Conservation (phyloP, 148 eudicot genomes). For the Fallopia convolvulus region DNA sequence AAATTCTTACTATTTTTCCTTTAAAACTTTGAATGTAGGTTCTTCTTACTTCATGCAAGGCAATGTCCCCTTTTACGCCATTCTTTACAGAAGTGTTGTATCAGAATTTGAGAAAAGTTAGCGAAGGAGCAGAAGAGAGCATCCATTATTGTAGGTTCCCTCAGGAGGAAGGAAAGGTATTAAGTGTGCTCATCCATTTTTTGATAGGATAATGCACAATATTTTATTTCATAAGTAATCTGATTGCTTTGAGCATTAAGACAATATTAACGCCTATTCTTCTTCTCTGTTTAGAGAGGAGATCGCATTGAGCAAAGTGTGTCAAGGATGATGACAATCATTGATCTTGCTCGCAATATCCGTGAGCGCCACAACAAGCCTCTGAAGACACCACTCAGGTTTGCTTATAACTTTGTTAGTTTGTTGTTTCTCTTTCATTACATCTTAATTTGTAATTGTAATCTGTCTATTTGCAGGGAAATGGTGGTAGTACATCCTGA, state of each 20-base stretch:
- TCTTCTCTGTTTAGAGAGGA: constrained; percentile 42
- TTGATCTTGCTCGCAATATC: constrained; percentile 88
- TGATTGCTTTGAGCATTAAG: not conserved
- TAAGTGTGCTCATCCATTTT: not conserved
- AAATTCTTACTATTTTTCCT: not conserved
- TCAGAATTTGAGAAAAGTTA: constrained; percentile 73
- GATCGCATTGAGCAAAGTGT: constrained; percentile 95
- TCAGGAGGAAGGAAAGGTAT: constrained; percentile 73
- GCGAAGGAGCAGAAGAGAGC: constrained; percentile 69
- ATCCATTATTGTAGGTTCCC: constrained; percentile 88
- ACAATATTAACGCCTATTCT: not conserved
- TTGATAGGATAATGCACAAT: not conserved
- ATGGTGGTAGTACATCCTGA: constrained; percentile 98
- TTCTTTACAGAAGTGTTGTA: constrained; percentile 91
- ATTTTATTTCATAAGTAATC: not conserved
- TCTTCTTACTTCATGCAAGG: constrained; percentile 77
- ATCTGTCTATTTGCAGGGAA: constrained; percentile 44
- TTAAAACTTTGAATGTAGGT: constrained; percentile 36
- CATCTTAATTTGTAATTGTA: not conserved
- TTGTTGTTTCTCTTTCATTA: not conserved
- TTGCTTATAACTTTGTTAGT: not conserved
- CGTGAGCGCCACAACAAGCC: constrained; percentile 98
- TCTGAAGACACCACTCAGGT: constrained; percentile 86
- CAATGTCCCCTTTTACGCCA: constrained; percentile 97
- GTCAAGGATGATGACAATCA: constrained; percentile 84